These are phyloP conservation scores for Sungouiozyma intestinalis DNA, from an alignment of 805 yeast genomes.

Conservation along the genomic window DNA sequence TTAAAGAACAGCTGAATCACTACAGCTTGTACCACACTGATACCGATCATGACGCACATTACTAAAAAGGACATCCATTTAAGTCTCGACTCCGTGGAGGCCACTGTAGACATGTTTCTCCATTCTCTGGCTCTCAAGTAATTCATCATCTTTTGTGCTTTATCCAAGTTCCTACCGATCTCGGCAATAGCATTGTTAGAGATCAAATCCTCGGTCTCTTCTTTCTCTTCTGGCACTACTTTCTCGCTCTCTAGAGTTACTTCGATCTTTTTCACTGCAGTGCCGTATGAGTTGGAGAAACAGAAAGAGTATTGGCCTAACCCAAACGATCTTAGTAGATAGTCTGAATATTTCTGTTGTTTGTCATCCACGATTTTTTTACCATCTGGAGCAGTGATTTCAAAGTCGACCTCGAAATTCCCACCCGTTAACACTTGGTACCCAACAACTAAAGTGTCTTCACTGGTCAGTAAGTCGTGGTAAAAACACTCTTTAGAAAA, in stretches of 20 bases:
- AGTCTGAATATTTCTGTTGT: constrained; percentile 56
- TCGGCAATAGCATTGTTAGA: constrained; percentile 46
- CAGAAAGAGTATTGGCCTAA: constrained; percentile 58
- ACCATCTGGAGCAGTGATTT: constrained; percentile 46
- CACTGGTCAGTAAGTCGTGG: constrained; percentile 28
- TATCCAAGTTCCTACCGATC: constrained; percentile 49
- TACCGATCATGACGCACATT: constrained; percentile 62
- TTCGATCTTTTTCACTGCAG: constrained; percentile 55
- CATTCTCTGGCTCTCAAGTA: constrained; percentile 93
- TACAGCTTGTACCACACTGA: constrained; percentile 69
- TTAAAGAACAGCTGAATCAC: constrained; percentile 75
- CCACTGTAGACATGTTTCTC: constrained; percentile 90
- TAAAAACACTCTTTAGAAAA: constrained; percentile 37
- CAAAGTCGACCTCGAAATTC: constrained; percentile 55
- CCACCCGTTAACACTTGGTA: constrained; percentile 57
- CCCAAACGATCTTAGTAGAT: constrained; percentile 44
- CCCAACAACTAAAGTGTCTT: constrained; percentile 32
- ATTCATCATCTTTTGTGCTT: constrained; percentile 52
- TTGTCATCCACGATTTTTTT: constrained; percentile 38
- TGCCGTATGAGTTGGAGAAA: constrained; percentile 53
- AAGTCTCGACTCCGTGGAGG: constrained; percentile 66
- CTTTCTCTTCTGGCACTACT: constrained; percentile 19
- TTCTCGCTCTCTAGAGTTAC: constrained; percentile 46
- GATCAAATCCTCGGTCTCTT: constrained; percentile 35
- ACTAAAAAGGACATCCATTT: constrained; percentile 67